A percentile compares a stretch with the other conserved stretches of the same genome.
Conservation (phyloP, 106 monocot genomes). For the Apostasia shenzhenica region DNA sequence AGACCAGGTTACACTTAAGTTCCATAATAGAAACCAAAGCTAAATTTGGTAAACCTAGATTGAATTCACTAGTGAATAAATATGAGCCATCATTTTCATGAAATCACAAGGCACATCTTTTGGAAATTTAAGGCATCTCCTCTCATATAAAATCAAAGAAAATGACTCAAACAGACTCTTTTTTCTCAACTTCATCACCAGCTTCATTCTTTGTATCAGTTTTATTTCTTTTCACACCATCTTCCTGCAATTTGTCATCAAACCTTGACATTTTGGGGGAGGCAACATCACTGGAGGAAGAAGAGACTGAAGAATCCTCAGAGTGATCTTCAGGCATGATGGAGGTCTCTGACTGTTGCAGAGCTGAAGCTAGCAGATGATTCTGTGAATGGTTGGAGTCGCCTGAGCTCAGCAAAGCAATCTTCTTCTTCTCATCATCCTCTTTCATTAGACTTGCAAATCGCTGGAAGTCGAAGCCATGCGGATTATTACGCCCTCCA, state of each 20-base stretch:
- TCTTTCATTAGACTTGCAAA: slow-evolving; percentile 34
- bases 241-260: background rate
- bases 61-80: too few relatives aligned
- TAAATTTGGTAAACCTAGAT: too few relatives aligned
- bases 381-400: slow-evolving; percentile 1
- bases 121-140: too few relatives aligned
- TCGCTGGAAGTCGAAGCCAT: slow-evolving; percentile 17
- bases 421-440: slow-evolving; percentile 39
- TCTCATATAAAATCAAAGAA: too few relatives aligned
- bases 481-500: slow-evolving; percentile 32
- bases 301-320: slow-evolving; percentile 17
- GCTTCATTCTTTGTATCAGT: too few relatives aligned
- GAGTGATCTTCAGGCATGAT: slow-evolving; percentile 5
- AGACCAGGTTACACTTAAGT: too few relatives aligned
- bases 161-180: too few relatives aligned
- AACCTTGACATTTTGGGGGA: slow-evolving; percentile 3
- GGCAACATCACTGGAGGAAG: slow-evolving; percentile 18
- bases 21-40: too few relatives aligned
- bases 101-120: too few relatives aligned
- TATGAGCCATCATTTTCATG: too few relatives aligned
- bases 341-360: slow-evolving; percentile 2
- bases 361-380: slow-evolving; percentile 5
- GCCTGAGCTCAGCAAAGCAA: slow-evolving; percentile 9
- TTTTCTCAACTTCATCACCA: too few relatives aligned
- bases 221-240: background rate